Base-by-base conservation (phyloP, 2,329 filamentous ascomycete species). In the Paracamarosporium sp. region DNA sequence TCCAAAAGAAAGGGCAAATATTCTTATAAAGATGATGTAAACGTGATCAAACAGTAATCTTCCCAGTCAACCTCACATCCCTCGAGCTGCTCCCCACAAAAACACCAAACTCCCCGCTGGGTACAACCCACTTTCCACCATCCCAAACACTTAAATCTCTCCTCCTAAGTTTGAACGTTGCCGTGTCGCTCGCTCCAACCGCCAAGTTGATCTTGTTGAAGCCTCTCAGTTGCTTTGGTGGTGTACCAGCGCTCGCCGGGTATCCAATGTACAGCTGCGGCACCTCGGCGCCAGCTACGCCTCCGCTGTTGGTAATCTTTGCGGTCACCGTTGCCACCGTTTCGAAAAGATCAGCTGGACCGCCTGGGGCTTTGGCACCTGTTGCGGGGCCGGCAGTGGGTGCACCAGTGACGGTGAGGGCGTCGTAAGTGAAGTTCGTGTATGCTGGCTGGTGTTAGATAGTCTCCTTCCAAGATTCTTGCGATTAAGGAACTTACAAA, bases 401-500 rank as follows among this genome's bases (percentile, higher is more conserved):
- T 24, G 55, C 59, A 13, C 67, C 69, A 11, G 56, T 50, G 44
- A 74, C 45, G 52, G 63, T 57, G 38, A 78, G 63, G 54, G 64
- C 65, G 20, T 72, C 68, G 70, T 79, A 80, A 12, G 69, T 72
- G 66, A 81, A 81, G 55, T 69, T 76, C 11, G 77, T 77, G 69
- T 80, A 81, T 3, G 74, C 72, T 70, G 31, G 20, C 36, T n/a
- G 12, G 5, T 15, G 12, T 54, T 38, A 53, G 33, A 3, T 11
- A 25, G n/a, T 4, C 31, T 24, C 28, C 1, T 28, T 28, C 28
- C 13, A 40, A 27, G 17, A 11, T 13, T 45, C 38, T 25, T 22
- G 2, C 15, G 30, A 17, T n/a, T n/a, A 33, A n/a, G 28, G 22
- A 13, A 61, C 69, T 61, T 65, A 73, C 70, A 74, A 3, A 81